Evolutionary conservation across 75 land plant species (phyloP).

Genomic region (Ceratopteris richardii): DNA sequence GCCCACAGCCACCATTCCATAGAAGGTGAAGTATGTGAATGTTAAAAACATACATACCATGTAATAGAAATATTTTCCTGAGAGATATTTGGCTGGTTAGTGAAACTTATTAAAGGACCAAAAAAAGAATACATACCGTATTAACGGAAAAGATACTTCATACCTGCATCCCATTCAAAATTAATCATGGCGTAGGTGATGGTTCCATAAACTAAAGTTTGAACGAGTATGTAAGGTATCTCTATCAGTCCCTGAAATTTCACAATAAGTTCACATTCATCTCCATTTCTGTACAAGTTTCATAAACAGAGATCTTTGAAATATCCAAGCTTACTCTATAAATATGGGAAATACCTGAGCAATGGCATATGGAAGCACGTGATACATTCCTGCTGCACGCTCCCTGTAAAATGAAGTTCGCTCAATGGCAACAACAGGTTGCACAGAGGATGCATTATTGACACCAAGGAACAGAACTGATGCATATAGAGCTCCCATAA

Average conservation of each 20-base stretch:
- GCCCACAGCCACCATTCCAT: conserved; percentile 81
- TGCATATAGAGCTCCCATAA: conserved; percentile 26
- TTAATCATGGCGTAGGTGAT: conserved; percentile 58
- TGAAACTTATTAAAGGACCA: no score
- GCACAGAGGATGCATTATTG: conserved; percentile 29
- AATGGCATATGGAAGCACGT: conserved; percentile 18
- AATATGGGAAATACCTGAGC: conserved; percentile 12
- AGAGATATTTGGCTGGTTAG: conserved; percentile 6
- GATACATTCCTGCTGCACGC: conserved; percentile 31
- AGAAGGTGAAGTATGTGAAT: conserved; percentile 64
- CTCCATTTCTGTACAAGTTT: no score
- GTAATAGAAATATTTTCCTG: conserved; percentile 52
- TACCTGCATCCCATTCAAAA: conserved; percentile 48
- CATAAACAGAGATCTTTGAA: no score
- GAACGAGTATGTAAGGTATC: conserved; percentile 53
- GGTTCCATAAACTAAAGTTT: conserved; percentile 46
- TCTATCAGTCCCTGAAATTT: conserved; percentile 50
- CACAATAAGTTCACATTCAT: not conserved
- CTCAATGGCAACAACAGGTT: conserved; percentile 23
- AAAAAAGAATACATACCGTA: no score
- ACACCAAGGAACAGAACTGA: conserved; percentile 24
- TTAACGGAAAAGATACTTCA: no score
- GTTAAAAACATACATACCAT: conserved; percentile 67
- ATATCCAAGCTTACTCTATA: not conserved
- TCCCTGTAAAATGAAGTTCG: conserved; percentile 23